Base-by-base conservation (phyloP, 768 basidiomycete species). In the Trametes coccinea region DNA sequence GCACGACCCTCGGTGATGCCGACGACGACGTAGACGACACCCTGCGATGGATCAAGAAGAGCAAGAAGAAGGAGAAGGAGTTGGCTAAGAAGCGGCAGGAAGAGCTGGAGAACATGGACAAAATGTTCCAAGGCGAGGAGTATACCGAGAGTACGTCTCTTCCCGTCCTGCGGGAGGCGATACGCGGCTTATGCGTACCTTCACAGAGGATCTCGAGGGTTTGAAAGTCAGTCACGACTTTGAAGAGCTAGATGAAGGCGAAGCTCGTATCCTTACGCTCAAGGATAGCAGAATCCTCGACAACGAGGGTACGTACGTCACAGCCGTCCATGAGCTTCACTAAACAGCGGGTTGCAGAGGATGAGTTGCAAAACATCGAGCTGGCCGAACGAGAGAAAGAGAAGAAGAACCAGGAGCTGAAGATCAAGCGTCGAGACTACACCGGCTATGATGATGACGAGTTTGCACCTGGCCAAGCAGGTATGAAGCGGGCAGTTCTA, bases 361-460 rank as follows among this genome's bases (percentile, higher is more conserved):
- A 99, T 74, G 97, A 96, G 75, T 82, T 99, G 13, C 92, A 97
- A 77, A 98, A 99, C 67, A 80, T 97, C 56, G 93, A 97, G 69
- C 85, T 98, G 83, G 94, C 93, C 0, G 95, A 97, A 71, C 86
- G 84, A 53, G 94, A 95, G 66, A 84, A 84, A 22, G 84, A 82
- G 14, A 84, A 91, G 70, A 89, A 93, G 75, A 87, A 88, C 39
- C 78, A 86, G 52, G 92, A 95, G 46, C 76, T 91, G 51, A 96
- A 97, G 76, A 93, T 89, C 47, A 94, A 96, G 78, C 87, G 83
- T 59, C 85, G 84, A 29, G 90, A 92, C 70, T 98, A 98, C 71
- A 95, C 93, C 0, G 95, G 95, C 14, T 96, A 92, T 72, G 95
- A 99, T 68, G 96, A 98, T 68, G 95, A 96, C 4, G 97, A 98